phyloP scores from a whole-genome alignment of 2,329 filamentous ascomycete species.

The Calonectria pauciramosa region DNA sequence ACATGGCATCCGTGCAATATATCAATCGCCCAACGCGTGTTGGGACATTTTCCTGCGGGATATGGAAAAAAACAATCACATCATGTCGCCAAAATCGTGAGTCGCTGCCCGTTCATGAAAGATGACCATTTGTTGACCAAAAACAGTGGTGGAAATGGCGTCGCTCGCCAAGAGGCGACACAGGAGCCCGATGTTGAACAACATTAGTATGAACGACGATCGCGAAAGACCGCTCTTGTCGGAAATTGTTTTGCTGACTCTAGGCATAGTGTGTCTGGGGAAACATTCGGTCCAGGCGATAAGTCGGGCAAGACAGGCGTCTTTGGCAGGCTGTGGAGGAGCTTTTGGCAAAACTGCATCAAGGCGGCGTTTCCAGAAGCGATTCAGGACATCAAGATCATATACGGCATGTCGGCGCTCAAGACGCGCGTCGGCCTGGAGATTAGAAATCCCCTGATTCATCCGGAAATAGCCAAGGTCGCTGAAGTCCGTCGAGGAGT shows the following conservation, averaged over 20 bases:
- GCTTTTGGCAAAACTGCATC: constrained; percentile 24
- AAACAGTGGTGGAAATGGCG: neutral
- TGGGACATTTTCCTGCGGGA: neutral
- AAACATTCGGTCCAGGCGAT: neutral
- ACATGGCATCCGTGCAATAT: constrained; percentile 7
- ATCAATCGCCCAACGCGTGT: neutral
- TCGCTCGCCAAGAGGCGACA: neutral
- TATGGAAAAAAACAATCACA: neutral
- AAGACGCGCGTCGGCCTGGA: constrained; percentile 19
- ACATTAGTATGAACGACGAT: neutral
- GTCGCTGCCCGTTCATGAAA: neutral
- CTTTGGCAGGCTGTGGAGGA: neutral
- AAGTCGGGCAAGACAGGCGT: neutral
- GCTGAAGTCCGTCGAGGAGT: constrained; percentile 19
- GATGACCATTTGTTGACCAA: neutral
- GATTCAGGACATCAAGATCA: constrained; percentile 26
- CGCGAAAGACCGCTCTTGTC: neutral
- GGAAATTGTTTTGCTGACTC: neutral
- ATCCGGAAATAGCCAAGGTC: constrained; percentile 19
- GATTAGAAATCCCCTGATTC: constrained; percentile 19
- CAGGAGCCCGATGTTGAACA: neutral
- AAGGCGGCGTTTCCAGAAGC: constrained; percentile 28
- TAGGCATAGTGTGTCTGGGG: neutral
- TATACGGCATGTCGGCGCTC: constrained; percentile 23
- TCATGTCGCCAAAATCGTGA: neutral